A percentile compares a stretch with the other conserved stretches of the same genome.
These are phyloP conservation scores for Globisporangium ultimum DNA, from an alignment of 352 stramenopile species.

Conservation along the genomic window DNA sequence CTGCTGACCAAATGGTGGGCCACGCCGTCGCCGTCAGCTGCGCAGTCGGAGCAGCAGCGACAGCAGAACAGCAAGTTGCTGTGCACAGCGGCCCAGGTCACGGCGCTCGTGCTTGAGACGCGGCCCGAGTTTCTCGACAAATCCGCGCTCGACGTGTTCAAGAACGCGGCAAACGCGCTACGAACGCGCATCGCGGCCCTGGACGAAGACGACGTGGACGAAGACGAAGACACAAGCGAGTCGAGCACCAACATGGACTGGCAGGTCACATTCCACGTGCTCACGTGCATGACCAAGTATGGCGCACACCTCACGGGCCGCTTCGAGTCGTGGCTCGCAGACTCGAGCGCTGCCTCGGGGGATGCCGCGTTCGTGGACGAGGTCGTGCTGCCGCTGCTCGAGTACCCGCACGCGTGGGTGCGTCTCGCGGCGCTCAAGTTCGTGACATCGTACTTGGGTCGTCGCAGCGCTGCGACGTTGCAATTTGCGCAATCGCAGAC, in stretches of 20 bases:
- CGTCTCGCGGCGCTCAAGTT: conserved; percentile 54
- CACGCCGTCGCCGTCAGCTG: conserved; percentile 13
- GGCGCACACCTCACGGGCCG: conserved; percentile 52
- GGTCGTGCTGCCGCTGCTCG: conserved; percentile 50
- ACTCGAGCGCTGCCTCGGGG: conserved; percentile 1
- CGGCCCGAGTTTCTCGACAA: conserved; percentile 78
- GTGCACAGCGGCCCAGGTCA: conserved; percentile 71
- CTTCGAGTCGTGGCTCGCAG: conserved; percentile 63
- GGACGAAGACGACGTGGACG: conserved; percentile 22
- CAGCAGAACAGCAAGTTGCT: conserved; percentile 52
- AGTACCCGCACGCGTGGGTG: conserved; percentile 79
- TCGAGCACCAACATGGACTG: conserved; percentile 37
- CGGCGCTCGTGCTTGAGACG: conserved; percentile 60
- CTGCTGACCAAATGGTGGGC: conserved; percentile 88
- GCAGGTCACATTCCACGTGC: conserved; percentile 60
- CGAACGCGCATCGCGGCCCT: conserved; percentile 17
- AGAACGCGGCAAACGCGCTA: conserved; percentile 33
- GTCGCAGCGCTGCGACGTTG: conserved; percentile 48
- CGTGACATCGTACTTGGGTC: conserved; percentile 64
- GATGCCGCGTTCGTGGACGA: conserved; percentile 36
- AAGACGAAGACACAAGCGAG: conserved; percentile 24
- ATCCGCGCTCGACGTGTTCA: conserved; percentile 42
- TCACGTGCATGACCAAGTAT: conserved; percentile 62
- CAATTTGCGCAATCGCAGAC: conserved; percentile 17
- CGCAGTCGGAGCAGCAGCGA: conserved; percentile 7